A percentile compares a stretch with the other conserved stretches of the same genome.
These are phyloP conservation scores for Cutaneotrichosporon dermatis DNA, from an alignment of 1,284 basidiomycete genomes.

Conservation along the genomic window DNA sequence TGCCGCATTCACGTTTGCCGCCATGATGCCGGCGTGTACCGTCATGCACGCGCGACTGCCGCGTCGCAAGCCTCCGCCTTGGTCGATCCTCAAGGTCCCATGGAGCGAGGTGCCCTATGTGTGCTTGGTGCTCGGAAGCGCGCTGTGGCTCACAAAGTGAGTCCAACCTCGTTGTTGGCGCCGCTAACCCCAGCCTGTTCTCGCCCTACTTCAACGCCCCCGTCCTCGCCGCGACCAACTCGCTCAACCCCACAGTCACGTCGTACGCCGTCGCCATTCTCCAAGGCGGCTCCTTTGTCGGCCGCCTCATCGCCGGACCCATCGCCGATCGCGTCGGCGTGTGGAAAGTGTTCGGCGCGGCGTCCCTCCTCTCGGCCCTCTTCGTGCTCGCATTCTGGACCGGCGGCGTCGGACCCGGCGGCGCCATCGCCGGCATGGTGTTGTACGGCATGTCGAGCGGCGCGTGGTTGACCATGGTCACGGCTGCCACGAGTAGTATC, in stretches of 20 bases:
- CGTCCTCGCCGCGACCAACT: conserved; percentile 2
- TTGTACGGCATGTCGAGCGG: conserved; percentile 36
- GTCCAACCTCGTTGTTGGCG: no score
- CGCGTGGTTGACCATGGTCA: conserved; percentile 39
- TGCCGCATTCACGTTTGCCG: conserved; percentile 17
- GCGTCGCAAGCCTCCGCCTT: conserved; percentile 16
- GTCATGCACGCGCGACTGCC: conserved; percentile 22
- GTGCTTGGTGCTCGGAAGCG: conserved; percentile 9
- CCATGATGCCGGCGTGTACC: conserved; percentile 26
- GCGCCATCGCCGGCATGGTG: conserved; percentile 31
- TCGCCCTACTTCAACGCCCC: conserved; percentile 16
- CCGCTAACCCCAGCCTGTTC: conserved; percentile 8
- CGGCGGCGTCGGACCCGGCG: conserved; percentile 22
- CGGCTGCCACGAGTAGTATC: conserved; percentile 39
- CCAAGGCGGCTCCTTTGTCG: conserved; percentile 8
- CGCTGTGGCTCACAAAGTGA: not conserved
- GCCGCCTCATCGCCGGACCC: conserved; percentile 2
- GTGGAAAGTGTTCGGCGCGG: conserved; percentile 8
- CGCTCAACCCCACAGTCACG: not conserved
- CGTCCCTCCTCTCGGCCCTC: not conserved
- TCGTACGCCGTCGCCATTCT: conserved; percentile 12
- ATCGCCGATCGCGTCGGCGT: conserved; percentile 14
- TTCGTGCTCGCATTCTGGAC: conserved; percentile 23
- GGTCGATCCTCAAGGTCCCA: conserved; percentile 6
- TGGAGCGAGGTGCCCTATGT: conserved; percentile 13